phyloP scores from a whole-genome alignment of 768 basidiomycete species.

The Mycena belliarum region DNA sequence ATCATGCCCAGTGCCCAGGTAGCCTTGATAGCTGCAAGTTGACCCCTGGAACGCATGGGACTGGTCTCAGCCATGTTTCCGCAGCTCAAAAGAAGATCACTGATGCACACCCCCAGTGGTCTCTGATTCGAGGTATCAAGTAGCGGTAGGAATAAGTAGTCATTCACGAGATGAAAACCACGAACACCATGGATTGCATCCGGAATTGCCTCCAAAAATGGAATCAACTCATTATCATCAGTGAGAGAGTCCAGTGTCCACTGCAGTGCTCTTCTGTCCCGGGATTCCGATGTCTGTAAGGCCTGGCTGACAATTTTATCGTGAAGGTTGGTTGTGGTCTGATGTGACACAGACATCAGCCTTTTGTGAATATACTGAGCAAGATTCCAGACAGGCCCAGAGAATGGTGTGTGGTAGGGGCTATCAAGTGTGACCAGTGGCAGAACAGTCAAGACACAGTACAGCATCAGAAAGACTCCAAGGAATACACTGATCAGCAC shows the following conservation, averaged over 20 bases:
- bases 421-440: slow-evolving; percentile 1
- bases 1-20: background rate
- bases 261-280: background rate
- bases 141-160: background rate
- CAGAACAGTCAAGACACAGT: background rate
- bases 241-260: background rate
- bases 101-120: background rate
- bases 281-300: background rate
- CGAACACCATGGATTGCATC: background rate
- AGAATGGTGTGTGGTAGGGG: slow-evolving; percentile 13
- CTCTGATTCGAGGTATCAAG: background rate
- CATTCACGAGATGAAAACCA: background rate
- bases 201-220: background rate
- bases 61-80: background rate
- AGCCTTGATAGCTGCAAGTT: background rate
- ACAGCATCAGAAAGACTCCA: background rate
- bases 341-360: background rate
- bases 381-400: background rate
- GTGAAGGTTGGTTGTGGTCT: background rate
- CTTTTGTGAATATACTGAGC: no score
- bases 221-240: background rate
- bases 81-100: background rate
- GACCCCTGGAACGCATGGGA: background rate
- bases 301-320: background rate
- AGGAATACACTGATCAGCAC: background rate